Evolutionary conservation across 1,284 basidiomycete species (phyloP), one percentile per base, ranked within the genome.

Genomic region (Tylopilus sp.): DNA sequence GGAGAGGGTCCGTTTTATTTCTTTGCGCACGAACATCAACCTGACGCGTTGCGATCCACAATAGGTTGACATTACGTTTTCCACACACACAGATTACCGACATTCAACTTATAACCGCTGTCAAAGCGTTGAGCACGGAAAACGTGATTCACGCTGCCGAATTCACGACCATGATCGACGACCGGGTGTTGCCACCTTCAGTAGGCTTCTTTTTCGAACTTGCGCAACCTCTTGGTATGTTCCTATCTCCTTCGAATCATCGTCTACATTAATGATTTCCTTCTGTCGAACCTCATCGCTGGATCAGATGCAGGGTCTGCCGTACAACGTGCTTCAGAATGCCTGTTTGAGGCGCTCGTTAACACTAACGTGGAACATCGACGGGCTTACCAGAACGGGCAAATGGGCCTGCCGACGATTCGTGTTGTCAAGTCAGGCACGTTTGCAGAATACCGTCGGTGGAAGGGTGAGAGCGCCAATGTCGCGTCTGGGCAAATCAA

Each of bases 131-230:
- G 2, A 61, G 16, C 51, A 64, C 57, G 2, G 54, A 64, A 2
- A 63, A 62, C 18, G n/a, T 49, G 8, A 55, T 67, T n/a, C 61
- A 12, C 18, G 67, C 69, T 2, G 61, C 65, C 3, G 67, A 73
- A 33, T 73, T 76, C 10, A 67, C 70, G 19, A 53, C 66, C 5
- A 33, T 66, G 26, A 2, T 69, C 1, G 69, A 77, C 24, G 51
- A 66, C n/a, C 67, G 71, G 6, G 18, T 47, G 6, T 38, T 39
- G 16, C 52, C 63, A 9, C 18, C 58, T 0, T 53, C 69, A 0
- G 32, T 74, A 8, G 71, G 71, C 24, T 75, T 65, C 57, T 52
- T 76, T 26, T 10, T 76, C 24, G 74, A 76, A 29, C 62, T 60
- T 9, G 29, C 29, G 6, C 65, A 53, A 22, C 41, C 61, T 15